Conservation (phyloP, 495 filamentous ascomycete genomes). For the Tuber calosporum region DNA sequence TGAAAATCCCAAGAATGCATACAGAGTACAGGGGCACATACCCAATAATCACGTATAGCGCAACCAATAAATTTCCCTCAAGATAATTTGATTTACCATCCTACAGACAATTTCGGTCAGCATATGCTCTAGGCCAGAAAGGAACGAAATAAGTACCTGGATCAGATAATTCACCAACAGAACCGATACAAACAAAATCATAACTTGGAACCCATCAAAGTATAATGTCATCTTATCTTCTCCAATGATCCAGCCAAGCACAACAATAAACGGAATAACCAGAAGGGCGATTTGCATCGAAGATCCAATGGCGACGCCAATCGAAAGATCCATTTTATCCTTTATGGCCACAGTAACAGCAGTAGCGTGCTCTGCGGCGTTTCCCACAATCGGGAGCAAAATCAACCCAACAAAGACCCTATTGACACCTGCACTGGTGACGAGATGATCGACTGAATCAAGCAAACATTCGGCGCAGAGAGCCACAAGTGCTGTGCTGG, state of each 20-base stretch:
- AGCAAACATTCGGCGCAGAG: slow-evolving; percentile 91
- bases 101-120: slow-evolving; percentile 15
- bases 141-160: slow-evolving; percentile 42
- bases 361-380: slow-evolving; percentile 81
- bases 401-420: slow-evolving; percentile 78
- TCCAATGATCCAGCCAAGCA: slow-evolving; percentile 75
- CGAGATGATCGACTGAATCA: slow-evolving; percentile 64
- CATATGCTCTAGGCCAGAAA: not conserved
- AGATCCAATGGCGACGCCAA: slow-evolving; percentile 75
- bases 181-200: slow-evolving; percentile 68
- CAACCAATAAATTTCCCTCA: slow-evolving; percentile 67
- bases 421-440: slow-evolving; percentile 51
- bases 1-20: not conserved
- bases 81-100: slow-evolving; percentile 60
- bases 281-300: slow-evolving; percentile 82
- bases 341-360: slow-evolving; percentile 79
- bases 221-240: slow-evolving; percentile 61
- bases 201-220: slow-evolving; percentile 77
- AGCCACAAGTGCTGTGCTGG: slow-evolving; percentile 72
- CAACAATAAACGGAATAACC: slow-evolving; percentile 67
- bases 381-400: slow-evolving; percentile 80
- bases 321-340: slow-evolving; percentile 85
- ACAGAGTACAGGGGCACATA: slow-evolving; percentile 22
- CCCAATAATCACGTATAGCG: slow-evolving; percentile 68
- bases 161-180: slow-evolving; percentile 80